Base-by-base conservation (phyloP, 495 filamentous ascomycete genomes). In the Aspergillus bridgeri region DNA sequence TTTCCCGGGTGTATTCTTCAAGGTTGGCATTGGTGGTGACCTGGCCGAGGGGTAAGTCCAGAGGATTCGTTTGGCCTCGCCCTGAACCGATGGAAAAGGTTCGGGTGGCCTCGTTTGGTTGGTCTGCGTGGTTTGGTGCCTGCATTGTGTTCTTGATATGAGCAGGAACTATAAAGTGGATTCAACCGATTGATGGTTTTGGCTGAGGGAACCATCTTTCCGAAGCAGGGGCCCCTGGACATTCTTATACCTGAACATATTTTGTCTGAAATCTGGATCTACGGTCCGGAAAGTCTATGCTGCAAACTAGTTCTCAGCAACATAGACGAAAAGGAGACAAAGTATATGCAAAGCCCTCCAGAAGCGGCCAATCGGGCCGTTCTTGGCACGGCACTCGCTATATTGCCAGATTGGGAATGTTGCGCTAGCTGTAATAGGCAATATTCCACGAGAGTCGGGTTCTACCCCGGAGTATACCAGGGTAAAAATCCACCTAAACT, bases 1-100 rank as follows among this genome's bases (percentile, higher is more conserved):
- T 87, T 66, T 89, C 87, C 22, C 72, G 68, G 5, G 75, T 83
- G 60, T 85, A 91, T 67, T 90, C 88, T 22, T 75, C 74, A 48
- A 90, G 69, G 64, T 83, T 79, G 53, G 86, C 88, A 33, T 76
- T 63, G 52, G 73, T 71, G 49, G 67, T 86, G 22, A 90, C 66
- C 17, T 83, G 85, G 61, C 86, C 81, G 59, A 83, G 81, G 0
- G 87, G 87, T 4, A 91, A 76, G 62, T 88, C 65, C 24, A 67
- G 48, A 23, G 71, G 72, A 42, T 74, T 69, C 0, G 61, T 50
- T 6, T 60, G 55, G 13, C 57, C 68, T 29, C 46, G 54, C 5
- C 43, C 56, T 8, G 69, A 67, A 1, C 60, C 67, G 6, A 64
- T 13, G 7, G 73, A 72, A 18, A 62, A 58, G 13, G 66, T 69